Conservation (phyloP, 1,284 basidiomycete species). For the Mycena citricolor region DNA sequence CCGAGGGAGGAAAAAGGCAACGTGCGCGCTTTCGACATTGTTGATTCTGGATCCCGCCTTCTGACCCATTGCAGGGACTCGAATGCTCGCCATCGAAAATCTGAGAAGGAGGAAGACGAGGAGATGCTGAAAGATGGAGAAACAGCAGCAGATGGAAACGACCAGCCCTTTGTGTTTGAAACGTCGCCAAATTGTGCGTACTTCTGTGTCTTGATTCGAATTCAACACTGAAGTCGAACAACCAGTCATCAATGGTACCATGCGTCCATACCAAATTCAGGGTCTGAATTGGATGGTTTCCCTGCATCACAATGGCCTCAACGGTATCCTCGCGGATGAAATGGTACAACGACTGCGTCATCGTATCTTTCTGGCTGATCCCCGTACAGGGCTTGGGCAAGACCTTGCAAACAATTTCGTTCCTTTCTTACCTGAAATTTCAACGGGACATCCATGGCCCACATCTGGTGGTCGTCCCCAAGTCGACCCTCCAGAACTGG, state of each 20-base stretch:
- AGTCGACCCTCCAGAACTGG: conserved; percentile 98
- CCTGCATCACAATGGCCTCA: conserved; percentile 89
- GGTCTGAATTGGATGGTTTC: conserved; percentile 98
- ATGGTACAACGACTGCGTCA: conserved; percentile 60
- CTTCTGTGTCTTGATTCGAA: conserved; percentile 9
- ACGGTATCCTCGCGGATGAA: conserved; percentile 92
- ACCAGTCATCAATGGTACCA: conserved; percentile 82
- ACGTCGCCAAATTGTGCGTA: conserved; percentile 81
- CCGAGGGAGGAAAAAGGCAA: conserved; percentile 76
- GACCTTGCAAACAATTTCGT: conserved; percentile 97
- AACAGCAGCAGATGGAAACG: conserved; percentile 75
- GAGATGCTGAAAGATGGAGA: conserved; percentile 89
- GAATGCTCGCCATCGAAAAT: conserved; percentile 86
- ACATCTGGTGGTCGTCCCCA: conserved; percentile 95
- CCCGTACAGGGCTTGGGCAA: conserved; percentile 90
- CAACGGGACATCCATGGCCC: conserved; percentile 78
- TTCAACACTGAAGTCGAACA: conserved; percentile 5
- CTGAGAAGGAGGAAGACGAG: conserved; percentile 98
- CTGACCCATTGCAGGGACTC: conserved; percentile 51
- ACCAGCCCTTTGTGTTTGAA: conserved; percentile 90
- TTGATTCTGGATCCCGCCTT: too few species aligned
- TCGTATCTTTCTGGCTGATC: conserved; percentile 2
- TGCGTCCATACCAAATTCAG: conserved; percentile 95
- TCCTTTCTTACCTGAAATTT: conserved; percentile 93
- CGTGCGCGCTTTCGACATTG: conserved; percentile 45